Base-by-base conservation (phyloP, 176 grass and related monocot species). In the Lolium perenne region DNA sequence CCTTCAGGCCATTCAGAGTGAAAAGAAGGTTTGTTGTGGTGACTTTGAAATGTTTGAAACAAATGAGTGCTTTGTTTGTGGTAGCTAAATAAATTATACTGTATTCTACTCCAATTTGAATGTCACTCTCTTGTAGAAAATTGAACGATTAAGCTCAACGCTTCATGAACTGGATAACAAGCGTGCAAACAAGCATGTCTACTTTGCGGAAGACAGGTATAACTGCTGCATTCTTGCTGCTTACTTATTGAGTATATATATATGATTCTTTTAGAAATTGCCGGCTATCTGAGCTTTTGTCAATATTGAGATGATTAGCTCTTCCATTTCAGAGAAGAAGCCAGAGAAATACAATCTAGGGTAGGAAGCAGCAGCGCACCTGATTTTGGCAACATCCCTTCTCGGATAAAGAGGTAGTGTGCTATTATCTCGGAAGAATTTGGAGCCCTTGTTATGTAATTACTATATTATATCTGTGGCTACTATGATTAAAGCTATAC, bases 171-270 rank as follows among this genome's bases (percentile, higher is more conserved):
- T 96, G 57, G 97, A 99, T 89, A 69, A 77, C 76, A 90, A 93
- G 35, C 88, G 58, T 84, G 48, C 81, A 71, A 99, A 96, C 79
- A 94, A 92, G 70, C 92, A 94, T 80, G 62, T 96, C 40, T 99
- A 96, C 86, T 94, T 91, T 94, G 94, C 88, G 25, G 92, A 93
- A 84, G 92, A 99, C 80, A 96, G 94, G 94, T 99, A 85, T 23
- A 60, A 3, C 20, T 35, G 9, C 35, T 86, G 20, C 18, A 8
- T 89, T 53, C 67, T 75, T 72, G 47, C 46, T 92, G 29, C 63
- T 69, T n/a, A n/a, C n/a, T n/a, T n/a, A n/a, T n/a, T n/a, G n/a
- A n/a, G n/a, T n/a, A n/a, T n/a, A n/a, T n/a, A n/a, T n/a, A n/a
- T n/a, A n/a, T n/a, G n/a, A 22, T 49, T 38, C 45, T 17, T 69